These are phyloP conservation scores for Coemansia sp. DNA, from an alignment of 192 early-diverging fungal species.

Conservation along the genomic window DNA sequence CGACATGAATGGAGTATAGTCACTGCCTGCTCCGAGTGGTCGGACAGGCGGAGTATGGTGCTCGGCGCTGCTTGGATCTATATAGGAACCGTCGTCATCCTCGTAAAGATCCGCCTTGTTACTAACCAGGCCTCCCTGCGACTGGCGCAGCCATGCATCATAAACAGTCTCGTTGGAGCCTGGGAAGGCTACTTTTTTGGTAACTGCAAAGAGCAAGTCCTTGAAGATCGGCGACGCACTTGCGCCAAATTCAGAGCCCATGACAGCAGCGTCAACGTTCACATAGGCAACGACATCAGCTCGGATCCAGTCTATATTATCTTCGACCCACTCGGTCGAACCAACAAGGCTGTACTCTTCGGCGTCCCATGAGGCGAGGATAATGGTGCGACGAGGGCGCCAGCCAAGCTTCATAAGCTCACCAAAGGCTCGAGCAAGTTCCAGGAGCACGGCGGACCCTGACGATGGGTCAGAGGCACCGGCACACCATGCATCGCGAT, in stretches of 20 bases:
- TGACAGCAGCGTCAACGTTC: constrained; percentile 63
- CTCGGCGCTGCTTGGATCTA: not conserved
- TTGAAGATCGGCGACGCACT: constrained; percentile 57
- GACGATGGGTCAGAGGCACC: constrained; percentile 69
- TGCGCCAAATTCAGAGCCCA: constrained; percentile 54
- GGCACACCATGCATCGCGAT: constrained; percentile 69
- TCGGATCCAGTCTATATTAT: constrained; percentile 59
- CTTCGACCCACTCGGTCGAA: constrained; percentile 72
- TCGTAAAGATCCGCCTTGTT: not conserved
- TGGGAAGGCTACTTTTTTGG: constrained; percentile 56
- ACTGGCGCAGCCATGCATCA: constrained; percentile 56
- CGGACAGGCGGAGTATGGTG: constrained; percentile 18
- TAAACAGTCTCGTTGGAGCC: constrained; percentile 54
- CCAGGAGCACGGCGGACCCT: constrained; percentile 64
- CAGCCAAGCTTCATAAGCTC: constrained; percentile 61
- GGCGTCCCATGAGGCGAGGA: constrained; percentile 69
- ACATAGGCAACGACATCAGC: constrained; percentile 60
- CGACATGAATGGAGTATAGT: constrained; percentile 64
- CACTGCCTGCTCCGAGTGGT: constrained; percentile 61
- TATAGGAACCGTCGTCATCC: not conserved
- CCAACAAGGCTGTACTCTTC: constrained; percentile 68
- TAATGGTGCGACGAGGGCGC: constrained; percentile 65
- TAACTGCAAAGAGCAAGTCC: constrained; percentile 55
- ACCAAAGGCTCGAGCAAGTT: constrained; percentile 59
- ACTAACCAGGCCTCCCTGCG: not conserved